Base-by-base conservation (phyloP, 2,329 filamentous ascomycete species). In the Scedosporium apiospermum region DNA sequence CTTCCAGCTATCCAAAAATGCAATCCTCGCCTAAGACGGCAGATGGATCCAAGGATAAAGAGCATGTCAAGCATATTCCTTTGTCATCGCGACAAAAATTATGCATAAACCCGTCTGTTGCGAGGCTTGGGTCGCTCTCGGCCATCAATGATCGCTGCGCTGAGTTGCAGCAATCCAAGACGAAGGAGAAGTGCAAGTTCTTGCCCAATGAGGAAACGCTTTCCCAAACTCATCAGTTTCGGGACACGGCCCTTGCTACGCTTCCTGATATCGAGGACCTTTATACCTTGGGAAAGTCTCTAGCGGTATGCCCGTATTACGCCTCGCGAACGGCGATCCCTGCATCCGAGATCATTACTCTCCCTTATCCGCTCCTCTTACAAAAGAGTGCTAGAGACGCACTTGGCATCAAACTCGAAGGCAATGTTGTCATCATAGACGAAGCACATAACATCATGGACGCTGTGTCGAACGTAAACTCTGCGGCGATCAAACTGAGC, bases 401-500 rank as follows among this genome's bases (percentile, higher is more conserved):
- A 0, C 80, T 99, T 0, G 88, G 89, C 0, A 86, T 99, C 53
- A 93, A 89, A 26, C 75, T 99, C 7, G 92, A 96, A 68, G 86
- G 87, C 4, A 95, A 96, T 69, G 81, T 99, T 0, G 87, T 99
- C n/a, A 89, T 99, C 27, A 90, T 99, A 58, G 95, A 99, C 68
- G 95, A 99, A 77, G 95, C 95, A 0, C 95, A 99, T 72, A 99
- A 99, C 70, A 84, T 99, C 61, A 96, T 97, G 88, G 93, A 97
- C 72, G 92, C 93, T 0, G 91, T 99, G 57, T 85, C 91, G 16
- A 88, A 87, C 57, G 95, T 96, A 41, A 87, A 97, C 71, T 93
- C 93, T 0, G 85, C 91, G 0, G 85, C 89, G 42, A 82, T 98
- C 21, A 85, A 84, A 2, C 77, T 96, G 3, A 77, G 78, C 27